These are phyloP conservation scores for Phytophthora europaea DNA, from an alignment of 352 stramenopile species.

Conservation along the genomic window DNA sequence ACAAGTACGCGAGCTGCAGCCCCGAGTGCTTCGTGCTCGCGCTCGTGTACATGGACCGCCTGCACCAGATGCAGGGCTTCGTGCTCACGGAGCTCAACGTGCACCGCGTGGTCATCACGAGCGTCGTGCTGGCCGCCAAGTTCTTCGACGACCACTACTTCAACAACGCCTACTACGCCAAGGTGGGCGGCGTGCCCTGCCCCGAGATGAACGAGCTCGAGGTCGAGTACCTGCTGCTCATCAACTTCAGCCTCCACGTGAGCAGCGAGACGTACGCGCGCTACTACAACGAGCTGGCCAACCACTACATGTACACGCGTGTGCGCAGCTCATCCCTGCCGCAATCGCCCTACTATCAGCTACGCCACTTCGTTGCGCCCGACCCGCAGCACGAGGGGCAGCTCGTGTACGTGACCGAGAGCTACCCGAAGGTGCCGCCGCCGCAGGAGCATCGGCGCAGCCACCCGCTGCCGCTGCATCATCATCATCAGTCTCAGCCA, in stretches of 20 bases:
- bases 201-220: constrained; percentile 98
- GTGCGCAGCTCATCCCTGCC: constrained; percentile 48
- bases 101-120: constrained; percentile 98
- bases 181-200: constrained; percentile 94
- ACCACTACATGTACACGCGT: constrained; percentile 85
- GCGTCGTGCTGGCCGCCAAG: constrained; percentile 98
- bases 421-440: constrained; percentile 46
- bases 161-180: constrained; percentile 99
- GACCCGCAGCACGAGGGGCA: constrained; percentile 72
- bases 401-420: constrained; percentile 85
- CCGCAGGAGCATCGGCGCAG: constrained; percentile 37
- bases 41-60: constrained; percentile 99
- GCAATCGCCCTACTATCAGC: constrained; percentile 54
- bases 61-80: constrained; percentile 98
- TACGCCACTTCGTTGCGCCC: constrained; percentile 76
- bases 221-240: constrained; percentile 97
- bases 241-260: constrained; percentile 99
- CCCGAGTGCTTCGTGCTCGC: constrained; percentile 99
- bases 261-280: constrained; percentile 87
- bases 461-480: constrained; percentile 38
- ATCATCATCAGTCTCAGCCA: constrained; percentile 41
- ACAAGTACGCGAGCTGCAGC: constrained; percentile 99
- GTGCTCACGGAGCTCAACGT: constrained; percentile 98
- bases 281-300: constrained; percentile 94
- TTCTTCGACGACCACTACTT: constrained; percentile 99